Percentiles rank a stretch among this genome's conserved stretches.
phyloP scores from a whole-genome alignment of 441 rosid species.

The Syzygium malaccense region DNA sequence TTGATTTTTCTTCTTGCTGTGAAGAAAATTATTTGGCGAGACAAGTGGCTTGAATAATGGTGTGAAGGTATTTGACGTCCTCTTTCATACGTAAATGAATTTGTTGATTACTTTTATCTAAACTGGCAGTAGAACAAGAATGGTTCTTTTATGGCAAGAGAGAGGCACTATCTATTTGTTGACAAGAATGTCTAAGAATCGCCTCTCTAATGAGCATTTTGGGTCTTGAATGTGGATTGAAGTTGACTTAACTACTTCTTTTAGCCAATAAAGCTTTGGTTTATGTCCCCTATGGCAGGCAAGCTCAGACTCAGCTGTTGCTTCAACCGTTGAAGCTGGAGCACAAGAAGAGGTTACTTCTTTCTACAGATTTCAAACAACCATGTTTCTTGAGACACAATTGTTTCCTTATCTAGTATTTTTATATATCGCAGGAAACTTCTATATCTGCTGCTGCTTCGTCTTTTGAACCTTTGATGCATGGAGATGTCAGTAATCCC shows the following conservation, averaged over 20 bases:
- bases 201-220: neutral
- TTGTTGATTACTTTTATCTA: neutral
- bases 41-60: conserved; percentile 18
- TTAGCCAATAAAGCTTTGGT: neutral
- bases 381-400: neutral
- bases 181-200: neutral
- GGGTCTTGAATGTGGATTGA: neutral
- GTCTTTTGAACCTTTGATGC: neutral
- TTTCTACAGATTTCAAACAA: neutral
- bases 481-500: neutral
- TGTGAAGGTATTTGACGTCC: conserved; percentile 5
- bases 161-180: neutral
- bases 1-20: neutral
- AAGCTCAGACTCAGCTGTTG: conserved; percentile 14
- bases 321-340: conserved; percentile 16
- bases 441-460: neutral
- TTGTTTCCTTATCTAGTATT: neutral
- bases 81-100: neutral
- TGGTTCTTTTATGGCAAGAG: neutral
- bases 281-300: conserved; percentile 20
- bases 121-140: conserved; percentile 22
- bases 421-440: neutral
- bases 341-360: conserved; percentile 25
- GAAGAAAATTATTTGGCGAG: conserved; percentile 57
- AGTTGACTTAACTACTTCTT: neutral